Evolutionary conservation across 2,329 filamentous ascomycete genomes (phyloP), one percentile per base, ranked within the genome.

Genomic region (Tolypocladium inflatum): DNA sequence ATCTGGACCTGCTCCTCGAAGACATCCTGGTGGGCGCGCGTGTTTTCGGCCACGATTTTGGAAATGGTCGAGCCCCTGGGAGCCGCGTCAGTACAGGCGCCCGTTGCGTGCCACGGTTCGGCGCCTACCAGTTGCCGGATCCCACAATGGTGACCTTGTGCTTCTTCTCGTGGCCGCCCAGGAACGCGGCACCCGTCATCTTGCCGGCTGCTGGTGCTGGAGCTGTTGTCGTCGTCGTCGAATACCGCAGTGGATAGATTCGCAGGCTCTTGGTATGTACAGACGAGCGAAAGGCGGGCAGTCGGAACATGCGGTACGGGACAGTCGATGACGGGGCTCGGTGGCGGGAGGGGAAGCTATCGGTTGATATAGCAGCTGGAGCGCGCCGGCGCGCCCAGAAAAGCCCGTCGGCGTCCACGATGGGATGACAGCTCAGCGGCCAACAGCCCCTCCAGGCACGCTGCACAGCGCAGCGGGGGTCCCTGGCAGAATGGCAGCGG

Each of bases 11-110:
- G 80, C 71, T 87, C 79, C 69, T 97, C 90, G 71, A 97, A 99
- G 51, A 97, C 70, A 37, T 91, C 82, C 11, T 86, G 81, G 75
- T 96, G 80, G 63, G 82, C 85, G 61, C 82, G 84, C 42, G 91
- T 89, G 76, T 96, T 99, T 74, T 99, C 93, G 65, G 92, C 92
- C 56, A 97, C 84, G 62, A 99, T 95, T 77, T 99, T 99, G 71
- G 92, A 87, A 74, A 99, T 97, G 60, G 94, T 96, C 60, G 91
- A 96, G 67, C 94, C 94, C 92, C 90, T 94, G 17, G 35, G 26
- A 35, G 19, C 30, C 23, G 2, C 4, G 33, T 38, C 37, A 50
- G 51, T 19, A n/a, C 48, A 5, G 19, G 19, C 4, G 17, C 5
- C 35, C 30, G 21, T 21, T 13, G 11, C 1, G 7, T 4, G 43